phyloP scores from a whole-genome alignment of 208 protist genomes.

The Wallacemonas sp. region DNA sequence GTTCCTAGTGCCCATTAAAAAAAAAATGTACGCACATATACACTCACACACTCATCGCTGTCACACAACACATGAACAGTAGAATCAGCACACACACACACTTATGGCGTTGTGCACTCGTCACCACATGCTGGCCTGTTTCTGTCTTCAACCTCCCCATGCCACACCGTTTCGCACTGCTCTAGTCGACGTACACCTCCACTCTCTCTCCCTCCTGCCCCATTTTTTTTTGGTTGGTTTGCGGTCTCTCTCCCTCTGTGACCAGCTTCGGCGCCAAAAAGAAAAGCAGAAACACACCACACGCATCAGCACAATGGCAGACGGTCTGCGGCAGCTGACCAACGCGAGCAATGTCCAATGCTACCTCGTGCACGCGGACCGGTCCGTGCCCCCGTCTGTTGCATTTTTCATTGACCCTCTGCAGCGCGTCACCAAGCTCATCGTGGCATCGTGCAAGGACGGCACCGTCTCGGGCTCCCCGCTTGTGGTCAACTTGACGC shows the following conservation, averaged over 20 bases:
- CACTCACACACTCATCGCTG: too few species aligned
- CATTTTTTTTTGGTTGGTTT: neutral
- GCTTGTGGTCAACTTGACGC: constrained; percentile 3
- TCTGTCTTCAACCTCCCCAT: too few species aligned
- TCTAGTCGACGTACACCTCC: neutral
- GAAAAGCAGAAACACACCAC: too few species aligned
- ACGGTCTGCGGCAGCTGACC: constrained; percentile 3
- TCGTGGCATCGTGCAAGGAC: constrained; percentile 4
- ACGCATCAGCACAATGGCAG: constrained; percentile 11
- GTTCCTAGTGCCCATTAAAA: too few species aligned
- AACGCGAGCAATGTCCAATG: constrained; percentile 19
- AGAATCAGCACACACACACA: too few species aligned
- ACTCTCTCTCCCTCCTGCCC: neutral
- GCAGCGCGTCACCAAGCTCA: neutral
- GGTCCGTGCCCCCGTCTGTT: constrained; percentile 1
- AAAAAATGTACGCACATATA: too few species aligned
- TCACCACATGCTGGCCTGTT: too few species aligned
- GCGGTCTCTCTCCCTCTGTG: neutral
- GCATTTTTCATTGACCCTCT: constrained; percentile 15
- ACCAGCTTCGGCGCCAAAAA: too few species aligned
- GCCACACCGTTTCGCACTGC: neutral
- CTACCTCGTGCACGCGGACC: neutral
- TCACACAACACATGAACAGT: too few species aligned
- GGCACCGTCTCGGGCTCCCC: neutral
- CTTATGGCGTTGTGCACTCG: too few species aligned